Evolutionary conservation across 495 filamentous ascomycete genomes (phyloP), one percentile per base, ranked within the genome.

Genomic region (Penicillium dipodomyicola): DNA sequence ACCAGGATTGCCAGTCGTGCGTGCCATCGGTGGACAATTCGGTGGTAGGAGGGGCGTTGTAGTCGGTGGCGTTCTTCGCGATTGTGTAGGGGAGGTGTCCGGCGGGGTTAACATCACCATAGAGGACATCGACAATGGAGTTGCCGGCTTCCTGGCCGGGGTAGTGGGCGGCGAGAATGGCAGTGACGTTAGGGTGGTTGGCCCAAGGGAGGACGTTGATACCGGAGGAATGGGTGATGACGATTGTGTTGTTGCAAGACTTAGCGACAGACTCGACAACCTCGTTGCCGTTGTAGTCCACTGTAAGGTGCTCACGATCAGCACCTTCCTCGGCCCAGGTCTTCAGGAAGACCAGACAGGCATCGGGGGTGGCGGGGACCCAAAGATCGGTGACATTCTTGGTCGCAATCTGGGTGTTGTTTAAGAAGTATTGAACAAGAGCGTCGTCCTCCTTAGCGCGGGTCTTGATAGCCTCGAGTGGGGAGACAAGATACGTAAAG

Each of bases 71-170:
- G 44, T 84, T 80, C 22, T 76, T 74, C 4, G 84, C 84, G 14
- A 91, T 81, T 1, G 84, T 89, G 60, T 90, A 91, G 0, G 87
- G 87, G 10, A 91, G 75, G 45, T 86, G 83, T 20, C 87, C 87
- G 1, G 77, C 82, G 0, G 81, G 82, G 29, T 79, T 82, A 27
- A 72, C 68, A 9, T 79, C 72, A 12, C 86, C 86, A 62, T 86
- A 88, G 1, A 90, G 72, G 3, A 90, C 60, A 4, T 79, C 71
- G 2, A 78, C 75, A 3, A 88, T 67, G 1, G 83, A 76, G 22
- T 75, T 74, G 0, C 86, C 85, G 9, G 75, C 74, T 54, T 84
- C 82, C 57, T 87, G 75, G 5, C 85, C 85, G 0, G 86, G 84
- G 77, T 8, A 83, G 67, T 2, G 83, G 71, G 15, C 84, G 25